Conservation (phyloP, 345 rosid species). For the Microthlaspi erraticum region DNA sequence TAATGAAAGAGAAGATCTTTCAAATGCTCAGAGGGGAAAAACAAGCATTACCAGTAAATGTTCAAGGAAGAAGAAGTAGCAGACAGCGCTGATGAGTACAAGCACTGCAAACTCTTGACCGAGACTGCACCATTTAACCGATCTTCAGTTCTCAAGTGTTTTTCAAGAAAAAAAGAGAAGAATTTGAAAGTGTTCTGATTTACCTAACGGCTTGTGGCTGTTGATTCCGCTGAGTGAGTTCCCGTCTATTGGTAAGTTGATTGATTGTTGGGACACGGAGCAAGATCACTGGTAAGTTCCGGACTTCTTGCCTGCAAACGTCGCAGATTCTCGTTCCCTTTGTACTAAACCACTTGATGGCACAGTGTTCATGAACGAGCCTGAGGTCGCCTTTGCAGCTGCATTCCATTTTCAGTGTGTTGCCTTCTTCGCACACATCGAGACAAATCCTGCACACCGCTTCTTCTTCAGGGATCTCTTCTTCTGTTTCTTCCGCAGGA, state of each 20-base stretch:
- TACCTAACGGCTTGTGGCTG: conserved; percentile 66
- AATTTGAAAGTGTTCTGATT: neutral
- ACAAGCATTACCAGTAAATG: conserved; percentile 74
- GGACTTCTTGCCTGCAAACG: conserved; percentile 87
- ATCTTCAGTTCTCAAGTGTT: conserved; percentile 15
- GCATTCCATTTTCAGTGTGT: conserved; percentile 97
- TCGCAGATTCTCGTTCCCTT: conserved; percentile 87
- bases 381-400: conserved; percentile 93
- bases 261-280: conserved; percentile 61
- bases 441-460: conserved; percentile 93
- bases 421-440: conserved; percentile 81
- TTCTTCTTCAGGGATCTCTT: conserved; percentile 97
- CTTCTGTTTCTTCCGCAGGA: conserved; percentile 64
- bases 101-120: conserved; percentile 97
- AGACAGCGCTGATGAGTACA: conserved; percentile 80
- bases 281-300: conserved; percentile 85
- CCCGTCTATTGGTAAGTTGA: conserved; percentile 57
- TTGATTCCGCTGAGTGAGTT: conserved; percentile 52
- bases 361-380: conserved; percentile 89
- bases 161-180: neutral
- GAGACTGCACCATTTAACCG: conserved; percentile 59
- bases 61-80: conserved; percentile 98
- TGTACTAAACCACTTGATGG: conserved; percentile 83
- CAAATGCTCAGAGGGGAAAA: conserved; percentile 15
- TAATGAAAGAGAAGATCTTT: neutral